phyloP scores from a whole-genome alignment of 1,284 basidiomycete species.

The Moesziomyces parantarcticus region DNA sequence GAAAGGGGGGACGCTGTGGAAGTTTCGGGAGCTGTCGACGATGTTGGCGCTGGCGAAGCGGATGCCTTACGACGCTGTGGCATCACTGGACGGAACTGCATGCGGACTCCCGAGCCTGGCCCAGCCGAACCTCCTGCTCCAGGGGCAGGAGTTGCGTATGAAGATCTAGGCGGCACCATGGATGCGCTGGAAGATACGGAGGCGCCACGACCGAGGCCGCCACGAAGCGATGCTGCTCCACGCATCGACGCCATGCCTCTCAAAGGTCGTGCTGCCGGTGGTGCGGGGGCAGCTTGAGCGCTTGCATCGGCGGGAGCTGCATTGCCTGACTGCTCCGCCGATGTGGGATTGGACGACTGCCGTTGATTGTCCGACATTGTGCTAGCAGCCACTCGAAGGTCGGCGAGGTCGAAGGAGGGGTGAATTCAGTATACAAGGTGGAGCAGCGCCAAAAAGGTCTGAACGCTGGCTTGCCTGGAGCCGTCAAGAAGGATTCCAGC shows the following conservation, averaged over 20 bases:
- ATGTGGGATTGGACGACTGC: constrained; percentile 23
- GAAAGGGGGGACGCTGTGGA: constrained; percentile 20
- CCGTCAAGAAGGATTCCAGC: too few relatives aligned
- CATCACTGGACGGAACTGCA: constrained; percentile 61
- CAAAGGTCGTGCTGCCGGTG: constrained; percentile 13
- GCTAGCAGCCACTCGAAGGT: not conserved
- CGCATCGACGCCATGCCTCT: constrained; percentile 36
- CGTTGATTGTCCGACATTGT: constrained; percentile 29
- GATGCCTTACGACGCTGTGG: constrained; percentile 56
- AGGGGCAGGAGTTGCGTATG: constrained; percentile 38
- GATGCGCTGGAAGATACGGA: constrained; percentile 22
- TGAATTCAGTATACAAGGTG: too few relatives aligned
- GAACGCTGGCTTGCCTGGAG: too few relatives aligned
- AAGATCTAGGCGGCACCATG: constrained; percentile 42
- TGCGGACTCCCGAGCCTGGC: constrained; percentile 30
- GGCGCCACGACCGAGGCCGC: constrained; percentile 15
- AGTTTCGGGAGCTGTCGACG: constrained; percentile 11
- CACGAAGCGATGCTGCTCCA: constrained; percentile 34
- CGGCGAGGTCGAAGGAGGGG: too few relatives aligned
- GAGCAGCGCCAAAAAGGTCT: too few relatives aligned
- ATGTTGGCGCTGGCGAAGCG: constrained; percentile 35
- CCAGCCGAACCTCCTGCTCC: constrained; percentile 15
- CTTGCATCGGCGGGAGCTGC: not conserved
- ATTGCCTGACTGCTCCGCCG: constrained; percentile 11
- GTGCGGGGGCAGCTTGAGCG: constrained; percentile 4